Evolutionary conservation across 208 protist genomes (phyloP).

Genomic region (Crithidia thermophila): DNA sequence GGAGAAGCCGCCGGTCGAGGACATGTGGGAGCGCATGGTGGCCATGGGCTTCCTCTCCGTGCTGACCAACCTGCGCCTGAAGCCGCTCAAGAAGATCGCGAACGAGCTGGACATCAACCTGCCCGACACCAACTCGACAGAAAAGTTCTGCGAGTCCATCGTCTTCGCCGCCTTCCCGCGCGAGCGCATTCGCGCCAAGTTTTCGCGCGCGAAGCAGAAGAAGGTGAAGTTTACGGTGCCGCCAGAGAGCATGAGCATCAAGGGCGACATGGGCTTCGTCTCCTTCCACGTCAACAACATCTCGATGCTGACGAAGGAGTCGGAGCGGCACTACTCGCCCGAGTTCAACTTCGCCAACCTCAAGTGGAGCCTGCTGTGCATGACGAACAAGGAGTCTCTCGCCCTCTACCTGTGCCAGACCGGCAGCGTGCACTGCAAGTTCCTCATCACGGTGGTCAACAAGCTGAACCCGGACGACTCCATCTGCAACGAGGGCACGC

Average conservation of each 20-base stretch:
- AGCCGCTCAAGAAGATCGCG: slow-evolving; percentile 89
- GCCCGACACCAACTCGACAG: slow-evolving; percentile 84
- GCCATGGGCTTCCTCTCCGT: slow-evolving; percentile 90
- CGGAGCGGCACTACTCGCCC: slow-evolving; percentile 89
- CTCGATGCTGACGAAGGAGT: slow-evolving; percentile 84
- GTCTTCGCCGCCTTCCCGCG: slow-evolving; percentile 89
- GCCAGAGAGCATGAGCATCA: slow-evolving; percentile 65
- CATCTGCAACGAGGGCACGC: slow-evolving; percentile 91
- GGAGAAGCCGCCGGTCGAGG: slow-evolving; percentile 76
- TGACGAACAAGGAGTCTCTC: slow-evolving; percentile 89
- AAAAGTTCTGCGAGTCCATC: slow-evolving; percentile 90
- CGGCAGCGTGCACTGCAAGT: slow-evolving; percentile 91
- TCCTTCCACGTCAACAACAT: slow-evolving; percentile 90
- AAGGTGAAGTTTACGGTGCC: slow-evolving; percentile 85
- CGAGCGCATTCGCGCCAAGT: slow-evolving; percentile 74
- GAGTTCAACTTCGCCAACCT: slow-evolving; percentile 87
- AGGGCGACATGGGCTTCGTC: slow-evolving; percentile 93
- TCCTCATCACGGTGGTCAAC: slow-evolving; percentile 91
- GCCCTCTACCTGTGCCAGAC: slow-evolving; percentile 92
- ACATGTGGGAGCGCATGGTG: slow-evolving; percentile 93
- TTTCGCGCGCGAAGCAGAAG: slow-evolving; percentile 76
- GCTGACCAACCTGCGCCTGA: slow-evolving; percentile 87
- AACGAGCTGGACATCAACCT: slow-evolving; percentile 72
- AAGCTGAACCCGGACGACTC: slow-evolving; percentile 84
- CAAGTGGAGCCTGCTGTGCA: slow-evolving; percentile 92